A percentile compares a stretch with the other conserved stretches of the same genome.
Evolutionary conservation across 768 basidiomycete genomes (phyloP).

Genomic region (Crassisporium funariophilum): DNA sequence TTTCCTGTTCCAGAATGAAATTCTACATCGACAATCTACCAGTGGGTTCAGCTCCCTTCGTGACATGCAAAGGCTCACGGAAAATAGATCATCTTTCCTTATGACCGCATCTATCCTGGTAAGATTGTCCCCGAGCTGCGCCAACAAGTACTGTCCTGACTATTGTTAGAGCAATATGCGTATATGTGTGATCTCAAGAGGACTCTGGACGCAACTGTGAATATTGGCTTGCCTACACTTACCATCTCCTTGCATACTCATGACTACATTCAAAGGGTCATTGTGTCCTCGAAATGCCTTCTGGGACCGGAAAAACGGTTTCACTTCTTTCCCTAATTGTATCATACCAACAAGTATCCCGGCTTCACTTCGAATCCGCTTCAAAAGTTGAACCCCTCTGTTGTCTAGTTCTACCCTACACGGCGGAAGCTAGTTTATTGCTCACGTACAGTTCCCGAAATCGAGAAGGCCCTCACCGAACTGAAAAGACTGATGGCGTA

Average conservation of each 20-base stretch:
- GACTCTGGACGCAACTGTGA: constrained; percentile 90
- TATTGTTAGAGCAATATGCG: constrained; percentile 85
- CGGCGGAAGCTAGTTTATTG: constrained; percentile 97
- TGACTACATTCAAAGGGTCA: constrained; percentile 68
- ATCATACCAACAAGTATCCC: constrained; percentile 89
- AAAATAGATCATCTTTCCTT: constrained; percentile 82
- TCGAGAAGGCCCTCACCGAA: constrained; percentile 96
- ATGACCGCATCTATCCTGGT: constrained; percentile 97
- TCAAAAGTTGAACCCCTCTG: constrained; percentile 6
- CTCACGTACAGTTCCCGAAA: constrained; percentile 98
- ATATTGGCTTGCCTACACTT: constrained; percentile 4
- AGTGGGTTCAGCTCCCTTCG: constrained; percentile 41
- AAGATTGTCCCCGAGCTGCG: constrained; percentile 19
- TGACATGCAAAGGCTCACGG: constrained; percentile 5
- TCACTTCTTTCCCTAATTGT: constrained; percentile 94
- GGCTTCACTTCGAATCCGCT: not conserved
- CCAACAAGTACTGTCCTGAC: constrained; percentile 8
- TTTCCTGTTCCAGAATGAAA: constrained; percentile 53
- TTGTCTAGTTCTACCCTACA: constrained; percentile 83
- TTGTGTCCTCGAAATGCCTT: constrained; percentile 99
- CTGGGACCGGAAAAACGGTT: constrained; percentile 98
- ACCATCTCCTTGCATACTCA: not conserved
- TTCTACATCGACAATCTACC: constrained; percentile 82
- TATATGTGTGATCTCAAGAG: constrained; percentile 99
- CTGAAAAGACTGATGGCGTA: constrained; percentile 93